Evolutionary conservation across 2,329 filamentous ascomycete species (phyloP).

Genomic region (Xylariaceae sp.): DNA sequence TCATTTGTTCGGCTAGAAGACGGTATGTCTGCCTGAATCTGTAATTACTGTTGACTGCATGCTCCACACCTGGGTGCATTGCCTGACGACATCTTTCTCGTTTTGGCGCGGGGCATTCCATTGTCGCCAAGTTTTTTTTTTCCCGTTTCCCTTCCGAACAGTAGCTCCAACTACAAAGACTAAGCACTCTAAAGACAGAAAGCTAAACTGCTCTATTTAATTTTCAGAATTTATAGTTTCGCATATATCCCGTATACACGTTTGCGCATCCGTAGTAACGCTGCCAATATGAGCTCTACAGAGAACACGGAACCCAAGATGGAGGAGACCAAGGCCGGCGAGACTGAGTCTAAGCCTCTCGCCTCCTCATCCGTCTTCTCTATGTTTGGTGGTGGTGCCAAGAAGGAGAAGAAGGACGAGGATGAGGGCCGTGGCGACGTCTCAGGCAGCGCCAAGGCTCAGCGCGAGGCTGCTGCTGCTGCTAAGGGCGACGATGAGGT

Average conservation of each 20-base stretch:
- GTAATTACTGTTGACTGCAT: neutral
- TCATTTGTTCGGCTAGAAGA: slow-evolving; percentile 11
- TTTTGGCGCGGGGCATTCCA: slow-evolving; percentile 18
- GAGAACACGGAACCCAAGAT: slow-evolving; percentile 62
- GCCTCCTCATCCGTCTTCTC: slow-evolving; percentile 80
- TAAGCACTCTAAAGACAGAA: neutral
- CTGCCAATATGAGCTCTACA: slow-evolving; percentile 53
- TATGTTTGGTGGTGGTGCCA: slow-evolving; percentile 97
- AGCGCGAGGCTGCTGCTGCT: slow-evolving; percentile 67
- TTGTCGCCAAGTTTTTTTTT: slow-evolving; percentile 14
- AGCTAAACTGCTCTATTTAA: slow-evolving; percentile 13
- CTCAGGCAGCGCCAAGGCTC: slow-evolving; percentile 86
- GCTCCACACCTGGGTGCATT: neutral
- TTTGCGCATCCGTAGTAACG: slow-evolving; percentile 6
- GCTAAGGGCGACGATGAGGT: slow-evolving; percentile 63
- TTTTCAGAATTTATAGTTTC: slow-evolving; percentile 4
- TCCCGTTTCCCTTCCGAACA: neutral
- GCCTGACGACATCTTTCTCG: slow-evolving; percentile 15
- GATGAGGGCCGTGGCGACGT: slow-evolving; percentile 83
- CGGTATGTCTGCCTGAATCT: slow-evolving; percentile 28
- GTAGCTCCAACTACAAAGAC: neutral
- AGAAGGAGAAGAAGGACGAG: slow-evolving; percentile 93
- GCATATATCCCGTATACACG: neutral
- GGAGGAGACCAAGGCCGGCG: slow-evolving; percentile 53
- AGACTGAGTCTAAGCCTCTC: slow-evolving; percentile 48